Evolutionary conservation across 1,139 yeast genomes (phyloP), one percentile per base, ranked within the genome.

Genomic region (Pneumocystis sp.): DNA sequence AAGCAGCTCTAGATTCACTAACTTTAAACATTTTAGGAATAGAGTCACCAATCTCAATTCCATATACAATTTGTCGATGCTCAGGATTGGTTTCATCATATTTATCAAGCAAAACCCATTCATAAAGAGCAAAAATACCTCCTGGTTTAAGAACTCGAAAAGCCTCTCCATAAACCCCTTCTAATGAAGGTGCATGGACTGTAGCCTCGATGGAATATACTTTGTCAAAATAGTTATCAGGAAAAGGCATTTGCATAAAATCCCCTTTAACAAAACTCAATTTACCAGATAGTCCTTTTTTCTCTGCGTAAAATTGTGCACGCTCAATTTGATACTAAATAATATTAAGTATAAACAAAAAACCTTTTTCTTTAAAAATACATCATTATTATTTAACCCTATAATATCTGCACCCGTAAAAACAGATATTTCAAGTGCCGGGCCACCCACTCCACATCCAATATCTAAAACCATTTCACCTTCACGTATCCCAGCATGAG

Each of bases 161-260:
- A 74, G 95, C 93, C 80, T 93, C 96, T 66, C 89, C 81, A 77
- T 93, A 93, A 66, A 95, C 98, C 74, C 97, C 97, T 78, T 90
- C 96, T 74, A 95, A 83, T 63, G 85, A 88, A 68, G 98, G 98
- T 37, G 98, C 98, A 75, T 93, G 98, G 68, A 90, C 96, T 61
- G 98, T 93, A 67, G 98, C 98, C 80, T 93, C 98, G 74, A 93
- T 93, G 68, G 98, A 97, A 74, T 93, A 93, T 61, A 93, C 98
- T 63, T 96, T 96, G 77, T 93, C 98, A 74, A 95, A 93, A 50
- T 91, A 77, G 74, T 85, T 87, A 70, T 87, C 86, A 76, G 85
- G 89, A 73, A 95, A 91, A 73, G 93, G 97, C 97, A 93, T 89
- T 77, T 91, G 95, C 98, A 93, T 95, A 81, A 93, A 93, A 77